These are phyloP conservation scores for Glonium stellatum DNA, from an alignment of 495 filamentous ascomycete genomes.

Conservation along the genomic window DNA sequence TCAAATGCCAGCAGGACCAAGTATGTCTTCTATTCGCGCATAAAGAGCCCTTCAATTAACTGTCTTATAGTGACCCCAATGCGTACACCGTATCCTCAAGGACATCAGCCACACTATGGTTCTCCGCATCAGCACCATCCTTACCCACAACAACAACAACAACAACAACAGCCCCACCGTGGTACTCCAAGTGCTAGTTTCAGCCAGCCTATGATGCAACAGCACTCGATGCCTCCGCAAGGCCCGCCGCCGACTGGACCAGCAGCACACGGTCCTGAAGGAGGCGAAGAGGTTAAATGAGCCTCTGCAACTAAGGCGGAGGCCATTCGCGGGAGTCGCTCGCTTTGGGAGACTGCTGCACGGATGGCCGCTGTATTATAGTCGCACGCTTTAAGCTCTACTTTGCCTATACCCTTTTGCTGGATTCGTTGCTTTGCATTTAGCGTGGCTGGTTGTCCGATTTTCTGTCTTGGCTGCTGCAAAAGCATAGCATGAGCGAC, in stretches of 20 bases:
- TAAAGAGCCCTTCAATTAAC: background rate
- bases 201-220: slow-evolving; percentile 29
- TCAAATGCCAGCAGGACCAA: slow-evolving; percentile 19
- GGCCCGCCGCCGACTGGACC: slow-evolving; percentile 23
- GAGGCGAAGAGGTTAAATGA: slow-evolving; percentile 29
- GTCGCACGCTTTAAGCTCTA: slow-evolving; percentile 2
- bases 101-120: slow-evolving; percentile 26
- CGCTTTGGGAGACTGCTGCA: background rate
- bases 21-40: slow-evolving; percentile 15
- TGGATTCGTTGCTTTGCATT: slow-evolving; percentile 25
- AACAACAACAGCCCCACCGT: slow-evolving; percentile 20
- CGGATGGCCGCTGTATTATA: slow-evolving; percentile 2
- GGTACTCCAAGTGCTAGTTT: slow-evolving; percentile 28
- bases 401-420: slow-evolving; percentile 9
- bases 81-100: slow-evolving; percentile 27
- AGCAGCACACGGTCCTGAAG: slow-evolving; percentile 24
- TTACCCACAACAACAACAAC: slow-evolving; percentile 23
- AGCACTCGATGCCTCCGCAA: slow-evolving; percentile 26
- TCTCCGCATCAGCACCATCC: slow-evolving; percentile 30
- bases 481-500: slow-evolving; percentile 28
- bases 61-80: slow-evolving; percentile 23
- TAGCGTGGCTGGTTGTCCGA: slow-evolving; percentile 21
- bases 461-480: slow-evolving; percentile 14
- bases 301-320: background rate
- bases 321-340: background rate